A percentile compares a stretch with the other conserved stretches of the same genome.
These are phyloP conservation scores for Telfairia occidentalis DNA, from an alignment of 331 rosid genomes.

Conservation along the genomic window DNA sequence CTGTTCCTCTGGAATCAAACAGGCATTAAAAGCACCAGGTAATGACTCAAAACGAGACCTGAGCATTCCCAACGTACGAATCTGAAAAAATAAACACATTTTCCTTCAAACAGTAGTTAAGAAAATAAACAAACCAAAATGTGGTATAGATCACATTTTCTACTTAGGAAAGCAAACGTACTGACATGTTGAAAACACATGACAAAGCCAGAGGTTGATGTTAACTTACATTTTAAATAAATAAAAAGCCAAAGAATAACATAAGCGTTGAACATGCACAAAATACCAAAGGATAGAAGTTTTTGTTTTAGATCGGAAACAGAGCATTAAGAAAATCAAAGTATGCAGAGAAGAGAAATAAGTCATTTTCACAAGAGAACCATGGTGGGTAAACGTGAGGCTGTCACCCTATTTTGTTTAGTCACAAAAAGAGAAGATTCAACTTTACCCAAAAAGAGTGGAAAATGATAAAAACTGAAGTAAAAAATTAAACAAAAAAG, in stretches of 20 bases:
- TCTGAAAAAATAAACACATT: conserved; percentile 37
- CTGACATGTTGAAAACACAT: background rate
- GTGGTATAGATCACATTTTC: background rate
- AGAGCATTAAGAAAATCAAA: conserved; percentile 1
- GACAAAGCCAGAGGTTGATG: background rate
- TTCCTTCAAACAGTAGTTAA: background rate
- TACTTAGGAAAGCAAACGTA: background rate
- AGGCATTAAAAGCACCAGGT: conserved; percentile 81
- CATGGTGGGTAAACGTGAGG: background rate
- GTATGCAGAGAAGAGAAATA: background rate
- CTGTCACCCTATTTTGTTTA: background rate
- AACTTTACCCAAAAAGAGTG: background rate
- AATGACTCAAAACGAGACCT: conserved; percentile 84
- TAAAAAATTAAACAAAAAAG: background rate
- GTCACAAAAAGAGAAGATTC: background rate
- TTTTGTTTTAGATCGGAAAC: background rate
- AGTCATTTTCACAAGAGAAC: background rate
- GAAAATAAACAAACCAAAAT: background rate
- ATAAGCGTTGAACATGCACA: background rate
- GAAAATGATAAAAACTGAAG: background rate
- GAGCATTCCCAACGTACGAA: conserved; percentile 95
- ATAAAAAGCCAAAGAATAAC: background rate
- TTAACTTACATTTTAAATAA: background rate
- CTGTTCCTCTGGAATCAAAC: conserved; percentile 70
- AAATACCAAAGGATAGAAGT: background rate